A percentile compares a stretch with the other conserved stretches of the same genome.
Evolutionary conservation across 345 rosid species (phyloP).

Genomic region (Syzygium jambos): DNA sequence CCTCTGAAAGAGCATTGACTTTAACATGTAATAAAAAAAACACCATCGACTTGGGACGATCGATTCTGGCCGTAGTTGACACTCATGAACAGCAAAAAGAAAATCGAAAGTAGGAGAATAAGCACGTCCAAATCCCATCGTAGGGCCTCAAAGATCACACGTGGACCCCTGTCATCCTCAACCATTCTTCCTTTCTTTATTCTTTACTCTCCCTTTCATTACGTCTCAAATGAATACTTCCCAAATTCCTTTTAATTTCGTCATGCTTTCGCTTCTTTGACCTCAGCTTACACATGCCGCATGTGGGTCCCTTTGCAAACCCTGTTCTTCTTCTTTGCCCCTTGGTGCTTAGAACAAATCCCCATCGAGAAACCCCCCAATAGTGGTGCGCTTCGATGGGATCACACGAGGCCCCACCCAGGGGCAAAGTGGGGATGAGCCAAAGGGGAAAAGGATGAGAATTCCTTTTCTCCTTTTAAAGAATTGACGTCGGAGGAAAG

Average conservation of each 20-base stretch:
- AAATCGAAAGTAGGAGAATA: not conserved
- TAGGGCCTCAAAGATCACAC: constrained; percentile 41
- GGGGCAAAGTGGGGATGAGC: not conserved
- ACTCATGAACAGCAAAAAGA: constrained; percentile 1
- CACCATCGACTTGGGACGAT: not conserved
- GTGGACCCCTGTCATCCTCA: constrained; percentile 29
- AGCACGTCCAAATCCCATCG: constrained; percentile 21
- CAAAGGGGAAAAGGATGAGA: not conserved
- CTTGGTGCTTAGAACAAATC: not conserved
- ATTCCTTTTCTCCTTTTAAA: not conserved
- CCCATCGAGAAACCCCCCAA: constrained; percentile 5
- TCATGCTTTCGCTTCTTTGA: constrained; percentile 53
- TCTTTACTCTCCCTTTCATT: not conserved
- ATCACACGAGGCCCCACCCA: constrained; percentile 15
- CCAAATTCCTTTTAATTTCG: constrained; percentile 7
- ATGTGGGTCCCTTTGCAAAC: not conserved
- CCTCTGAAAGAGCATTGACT: constrained; percentile 23
- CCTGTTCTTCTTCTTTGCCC: not conserved
- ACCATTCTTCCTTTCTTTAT: not conserved
- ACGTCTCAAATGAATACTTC: not conserved
- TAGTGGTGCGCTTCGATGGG: constrained; percentile 48
- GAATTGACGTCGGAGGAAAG: constrained; percentile 74
- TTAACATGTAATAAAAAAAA: constrained; percentile 1
- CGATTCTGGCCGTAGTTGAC: constrained; percentile 8
- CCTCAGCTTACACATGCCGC: constrained; percentile 24